Evolutionary conservation across 2,329 filamentous ascomycete genomes (phyloP), one percentile per base, ranked within the genome.

Genomic region (Trichoderma sp.): DNA sequence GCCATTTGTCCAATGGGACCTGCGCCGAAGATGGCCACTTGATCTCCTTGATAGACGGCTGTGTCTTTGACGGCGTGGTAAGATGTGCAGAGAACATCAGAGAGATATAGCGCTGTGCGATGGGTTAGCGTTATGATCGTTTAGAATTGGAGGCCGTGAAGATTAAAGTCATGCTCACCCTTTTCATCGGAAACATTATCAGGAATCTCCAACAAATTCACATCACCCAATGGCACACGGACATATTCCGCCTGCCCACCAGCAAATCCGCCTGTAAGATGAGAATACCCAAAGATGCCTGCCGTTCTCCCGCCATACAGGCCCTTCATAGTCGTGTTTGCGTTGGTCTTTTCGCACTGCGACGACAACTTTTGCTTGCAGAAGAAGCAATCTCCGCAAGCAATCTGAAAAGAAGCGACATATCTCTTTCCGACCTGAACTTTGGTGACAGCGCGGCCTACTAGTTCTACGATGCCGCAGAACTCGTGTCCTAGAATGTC

Each of bases 241-340:
- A 95, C 91, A 77, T 94, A 97, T 82, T 97, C 94, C 4, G 93
- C 92, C 81, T 97, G 94, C 0, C 94, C 94, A 63, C 94, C 93
- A 1, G 93, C 93, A 78, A 95, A 97, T 0, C 94, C 94, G 7
- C 93, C 94, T 0, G 92, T 94, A 78, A 97, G 93, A 78, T 94
- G 91, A 3, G 89, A 90, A 77, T 92, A 93, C 1, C 91, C 91
- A 76, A 93, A 92, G 74, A 93, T 90, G 21, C 90, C 94, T 7
- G 92, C 87, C 4, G 93, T 95, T 65, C 90, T 86, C 2, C 90
- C 89, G 14, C 94, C 94, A 78, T 96, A 97, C 90, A 97, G 91
- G 68, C 39, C 18, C 39, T 43, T 43, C 39, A 43, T 43, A 4
- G 15, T 43, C 39, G 39, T 43, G 39, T 43, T 43, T 43, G 39